Conservation (phyloP, 805 yeast genomes). For the Candida ovalis region DNA sequence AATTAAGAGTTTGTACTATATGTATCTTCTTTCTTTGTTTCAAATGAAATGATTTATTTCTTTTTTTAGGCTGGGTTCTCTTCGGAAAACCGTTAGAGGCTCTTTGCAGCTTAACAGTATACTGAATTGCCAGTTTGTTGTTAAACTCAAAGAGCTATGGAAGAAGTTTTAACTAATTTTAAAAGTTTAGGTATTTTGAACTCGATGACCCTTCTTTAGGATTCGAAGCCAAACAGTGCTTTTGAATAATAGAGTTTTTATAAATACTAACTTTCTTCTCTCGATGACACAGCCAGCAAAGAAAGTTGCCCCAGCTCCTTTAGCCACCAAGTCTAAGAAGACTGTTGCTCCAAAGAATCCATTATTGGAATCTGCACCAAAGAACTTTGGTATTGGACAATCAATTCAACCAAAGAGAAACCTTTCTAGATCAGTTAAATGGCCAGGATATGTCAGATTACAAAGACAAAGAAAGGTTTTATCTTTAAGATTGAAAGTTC, state of each 20-base stretch:
- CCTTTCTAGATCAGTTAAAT: conserved; percentile 94
- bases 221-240: conserved; percentile 1
- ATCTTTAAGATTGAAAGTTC: conserved; percentile 95
- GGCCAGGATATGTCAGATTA: conserved; percentile 98
- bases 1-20: conserved; percentile 9
- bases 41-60: conserved; percentile 1
- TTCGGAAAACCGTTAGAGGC: conserved; percentile 4
- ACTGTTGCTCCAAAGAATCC: conserved; percentile 65
- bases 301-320: conserved; percentile 99
- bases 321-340: conserved; percentile 68
- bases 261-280: conserved; percentile 27
- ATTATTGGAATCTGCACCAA: conserved; percentile 83
- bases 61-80: conserved; percentile 12
- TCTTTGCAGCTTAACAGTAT: neutral
- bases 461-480: conserved; percentile 99
- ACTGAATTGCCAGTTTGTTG: conserved; percentile 1
- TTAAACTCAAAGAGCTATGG: neutral
- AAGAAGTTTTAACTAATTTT: neutral
- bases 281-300: conserved; percentile 42
- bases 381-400: conserved; percentile 96
- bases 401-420: conserved; percentile 91
- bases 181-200: conserved; percentile 3
- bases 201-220: conserved; percentile 27
- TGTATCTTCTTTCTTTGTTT: conserved; percentile 14
- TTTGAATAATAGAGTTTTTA: conserved; percentile 15